phyloP scores from a whole-genome alignment of 73 alveolate species.

The Blepharisma japonicum region DNA sequence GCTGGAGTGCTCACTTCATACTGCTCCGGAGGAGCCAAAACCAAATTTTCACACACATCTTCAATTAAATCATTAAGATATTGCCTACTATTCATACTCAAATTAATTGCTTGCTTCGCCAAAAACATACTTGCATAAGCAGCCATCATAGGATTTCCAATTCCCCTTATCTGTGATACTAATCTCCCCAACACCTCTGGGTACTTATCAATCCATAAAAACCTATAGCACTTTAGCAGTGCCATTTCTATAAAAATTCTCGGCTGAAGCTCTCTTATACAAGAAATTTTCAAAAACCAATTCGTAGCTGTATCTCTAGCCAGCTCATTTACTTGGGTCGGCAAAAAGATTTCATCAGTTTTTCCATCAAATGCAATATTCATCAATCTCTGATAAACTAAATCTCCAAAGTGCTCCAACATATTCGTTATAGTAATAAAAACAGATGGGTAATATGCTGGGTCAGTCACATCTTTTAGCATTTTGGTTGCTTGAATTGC shows the following conservation, averaged over 20 bases:
- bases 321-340: slow-evolving; percentile 63
- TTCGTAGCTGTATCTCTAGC: slow-evolving; percentile 78
- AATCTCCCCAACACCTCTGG: slow-evolving; percentile 69
- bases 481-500: slow-evolving; percentile 88
- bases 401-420: slow-evolving; percentile 77
- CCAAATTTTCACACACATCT: slow-evolving; percentile 42
- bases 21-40: slow-evolving; percentile 37
- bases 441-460: slow-evolving; percentile 83
- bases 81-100: slow-evolving; percentile 69
- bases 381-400: slow-evolving; percentile 81
- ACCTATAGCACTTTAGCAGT: slow-evolving; percentile 73
- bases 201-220: slow-evolving; percentile 58
- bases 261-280: slow-evolving; percentile 91
- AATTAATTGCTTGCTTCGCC: slow-evolving; percentile 73
- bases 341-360: slow-evolving; percentile 68
- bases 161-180: slow-evolving; percentile 84
- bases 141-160: slow-evolving; percentile 89
- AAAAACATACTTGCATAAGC: slow-evolving; percentile 81
- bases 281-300: slow-evolving; percentile 89
- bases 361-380: slow-evolving; percentile 69
- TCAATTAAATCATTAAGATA: slow-evolving; percentile 66
- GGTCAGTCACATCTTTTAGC: slow-evolving; percentile 84
- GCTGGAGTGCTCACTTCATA: slow-evolving; percentile 62
- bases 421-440: slow-evolving; percentile 85
- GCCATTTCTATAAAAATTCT: slow-evolving; percentile 88